Base-by-base conservation (phyloP, 2,329 filamentous ascomycete genomes). In the Cercospora beticola region DNA sequence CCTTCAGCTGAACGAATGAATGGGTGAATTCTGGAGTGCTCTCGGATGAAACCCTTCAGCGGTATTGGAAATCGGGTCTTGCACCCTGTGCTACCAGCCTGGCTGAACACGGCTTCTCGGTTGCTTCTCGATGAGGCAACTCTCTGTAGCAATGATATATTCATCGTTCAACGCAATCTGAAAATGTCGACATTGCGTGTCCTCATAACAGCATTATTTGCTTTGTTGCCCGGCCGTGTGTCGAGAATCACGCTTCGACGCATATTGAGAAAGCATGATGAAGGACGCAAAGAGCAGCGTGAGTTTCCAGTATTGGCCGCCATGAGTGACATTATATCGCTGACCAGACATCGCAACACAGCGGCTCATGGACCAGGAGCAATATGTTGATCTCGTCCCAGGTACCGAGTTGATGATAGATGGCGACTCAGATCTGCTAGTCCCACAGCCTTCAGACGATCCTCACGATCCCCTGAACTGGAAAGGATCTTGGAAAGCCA, bases 391-490 rank as follows among this genome's bases (percentile, higher is more conserved):
- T 49, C 4, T 49, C 8, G 43, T 49, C 43, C 18, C 43, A 3
- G 43, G 18, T 10, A 49, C 43, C 9, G 43, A 21, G 43, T 1
- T 40, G 9, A 21, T 49, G 43, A 49, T 21, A 21, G 43, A 49
- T 21, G 43, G n/a, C 18, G n/a, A 21, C n/a, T 21, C 43, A 2
- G n/a, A 49, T 49, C 6, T 49, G n/a, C 43, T 49, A 3, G 83
- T 86, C 6, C 84, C 84, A 28, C 84, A 86, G 70, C 84, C 84
- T 5, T 83, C 82, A 0, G 76, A 79, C 43, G 78, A 83, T 66
- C 80, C 79, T 7, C 68, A 72, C 60, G 70, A 72, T 67, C 72
- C 72, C 43, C 60, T 85, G 57, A 86, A 86, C 68, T 86, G 84
- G 84, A 82, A 74, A 36, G 74, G 74, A 1, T 76, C 76, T 30